These are phyloP conservation scores for Metschnikowia gelsemii DNA, from an alignment of 805 yeast genomes.

Conservation along the genomic window DNA sequence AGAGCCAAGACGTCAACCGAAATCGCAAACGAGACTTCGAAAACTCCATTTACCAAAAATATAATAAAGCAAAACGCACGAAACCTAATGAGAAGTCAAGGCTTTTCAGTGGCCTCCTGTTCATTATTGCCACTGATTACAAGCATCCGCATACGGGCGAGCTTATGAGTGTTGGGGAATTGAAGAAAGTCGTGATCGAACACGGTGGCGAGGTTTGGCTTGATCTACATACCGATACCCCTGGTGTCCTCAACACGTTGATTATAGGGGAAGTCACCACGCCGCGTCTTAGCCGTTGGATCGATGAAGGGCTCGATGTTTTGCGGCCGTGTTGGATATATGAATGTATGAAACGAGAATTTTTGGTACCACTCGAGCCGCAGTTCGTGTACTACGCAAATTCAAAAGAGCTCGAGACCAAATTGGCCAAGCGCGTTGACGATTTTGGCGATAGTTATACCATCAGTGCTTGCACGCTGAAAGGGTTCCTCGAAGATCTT, in stretches of 20 bases:
- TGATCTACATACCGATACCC: conserved; percentile 16
- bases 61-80: conserved; percentile 15
- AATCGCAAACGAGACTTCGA: conserved; percentile 23
- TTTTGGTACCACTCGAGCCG: conserved; percentile 58
- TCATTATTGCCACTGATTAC: conserved; percentile 56
- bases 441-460: conserved; percentile 61
- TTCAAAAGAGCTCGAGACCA: conserved; percentile 17
- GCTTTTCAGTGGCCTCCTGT: conserved; percentile 47
- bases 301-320: conserved; percentile 53
- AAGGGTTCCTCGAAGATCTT: conserved; percentile 13
- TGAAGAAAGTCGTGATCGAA: conserved; percentile 39
- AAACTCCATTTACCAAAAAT: conserved; percentile 18
- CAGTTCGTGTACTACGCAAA: conserved; percentile 50
- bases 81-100: conserved; percentile 20
- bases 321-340: conserved; percentile 70
- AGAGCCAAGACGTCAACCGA: conserved; percentile 31
- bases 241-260: conserved; percentile 11
- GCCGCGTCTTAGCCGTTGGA: conserved; percentile 29
- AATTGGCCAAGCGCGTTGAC: conserved; percentile 47
- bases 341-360: conserved; percentile 52
- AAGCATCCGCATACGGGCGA: conserved; percentile 21
- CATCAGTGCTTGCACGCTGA: conserved; percentile 23
- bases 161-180: conserved; percentile 32
- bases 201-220: conserved; percentile 51
- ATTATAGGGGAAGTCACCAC: conserved; percentile 28